A percentile compares a stretch with the other conserved stretches of the same genome.
These are phyloP conservation scores for Pleurozium schreberi DNA, from an alignment of 225 moss, liverwort and hornwort species.

Conservation along the genomic window DNA sequence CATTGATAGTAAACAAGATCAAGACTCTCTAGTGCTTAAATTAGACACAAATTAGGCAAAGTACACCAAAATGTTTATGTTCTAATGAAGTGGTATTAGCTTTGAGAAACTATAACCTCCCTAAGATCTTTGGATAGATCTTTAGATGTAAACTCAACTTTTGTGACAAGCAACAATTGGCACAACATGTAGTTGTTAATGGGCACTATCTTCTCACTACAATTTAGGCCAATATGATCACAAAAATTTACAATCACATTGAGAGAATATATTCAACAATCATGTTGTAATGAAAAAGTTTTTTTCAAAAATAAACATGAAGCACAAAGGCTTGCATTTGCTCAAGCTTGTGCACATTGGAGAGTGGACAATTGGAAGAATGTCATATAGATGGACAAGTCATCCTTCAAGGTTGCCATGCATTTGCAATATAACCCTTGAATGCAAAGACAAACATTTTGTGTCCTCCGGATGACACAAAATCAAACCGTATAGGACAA, in stretches of 20 bases:
- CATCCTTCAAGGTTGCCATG: not conserved
- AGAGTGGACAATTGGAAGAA: rapidly evolving
- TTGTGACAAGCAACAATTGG: rapidly evolving
- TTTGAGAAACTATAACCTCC: rapidly evolving
- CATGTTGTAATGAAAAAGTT: rapidly evolving
- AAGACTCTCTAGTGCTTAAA: rapidly evolving
- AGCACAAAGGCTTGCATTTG: not conserved
- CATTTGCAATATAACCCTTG: no score
- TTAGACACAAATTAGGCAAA: rapidly evolving
- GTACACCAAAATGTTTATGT: rapidly evolving
- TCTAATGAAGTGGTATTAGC: rapidly evolving
- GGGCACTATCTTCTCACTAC: rapidly evolving
- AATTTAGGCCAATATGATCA: not conserved
- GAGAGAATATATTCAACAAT: not conserved
- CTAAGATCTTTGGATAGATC: rapidly evolving
- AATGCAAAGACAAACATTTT: no score
- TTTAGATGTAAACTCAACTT: not conserved
- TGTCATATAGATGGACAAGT: rapidly evolving
- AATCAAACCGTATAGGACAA: no score
- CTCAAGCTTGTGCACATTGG: rapidly evolving
- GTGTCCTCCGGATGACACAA: no score
- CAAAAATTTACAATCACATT: not conserved
- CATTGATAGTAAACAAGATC: rapidly evolving
- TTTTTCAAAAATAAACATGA: rapidly evolving
- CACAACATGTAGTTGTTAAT: not conserved